Percentiles rank a stretch among this genome's conserved stretches.
Conservation (phyloP, 495 filamentous ascomycete species). For the Penicillium malachiteum region DNA sequence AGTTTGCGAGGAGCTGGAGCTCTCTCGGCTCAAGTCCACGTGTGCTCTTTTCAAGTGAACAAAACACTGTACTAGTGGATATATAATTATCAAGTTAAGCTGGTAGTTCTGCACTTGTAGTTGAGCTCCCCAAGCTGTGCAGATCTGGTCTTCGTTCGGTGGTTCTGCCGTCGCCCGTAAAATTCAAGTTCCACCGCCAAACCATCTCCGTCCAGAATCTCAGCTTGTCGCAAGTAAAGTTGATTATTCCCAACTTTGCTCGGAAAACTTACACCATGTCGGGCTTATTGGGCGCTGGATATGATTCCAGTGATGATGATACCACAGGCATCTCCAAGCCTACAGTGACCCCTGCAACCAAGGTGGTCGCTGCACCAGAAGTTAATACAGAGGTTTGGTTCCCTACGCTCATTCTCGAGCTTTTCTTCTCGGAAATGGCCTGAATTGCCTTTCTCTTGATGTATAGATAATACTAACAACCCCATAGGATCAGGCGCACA, state of each 20-base stretch:
- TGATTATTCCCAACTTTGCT: neutral
- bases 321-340: slow-evolving; percentile 19
- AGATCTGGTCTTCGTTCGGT: slow-evolving; percentile 21
- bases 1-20: too few relatives aligned
- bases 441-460: neutral
- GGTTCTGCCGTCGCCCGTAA: slow-evolving; percentile 38
- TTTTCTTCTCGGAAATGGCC: neutral
- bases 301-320: slow-evolving; percentile 58
- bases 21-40: too few relatives aligned
- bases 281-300: slow-evolving; percentile 47
- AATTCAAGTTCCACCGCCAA: slow-evolving; percentile 35
- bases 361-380: slow-evolving; percentile 55
- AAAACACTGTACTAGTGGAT: too few relatives aligned
- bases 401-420: slow-evolving; percentile 16
- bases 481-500: slow-evolving; percentile 54
- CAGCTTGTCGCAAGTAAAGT: slow-evolving; percentile 8
- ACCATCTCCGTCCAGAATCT: slow-evolving; percentile 4
- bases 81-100: too few relatives aligned
- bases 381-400: slow-evolving; percentile 65
- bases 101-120: neutral
- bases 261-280: slow-evolving; percentile 36
- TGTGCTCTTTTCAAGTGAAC: too few relatives aligned
- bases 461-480: slow-evolving; percentile 34
- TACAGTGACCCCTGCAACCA: slow-evolving; percentile 36
- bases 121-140: neutral